These are phyloP conservation scores for Daldinia sp. DNA, from an alignment of 2,329 filamentous ascomycete species.

Conservation along the genomic window DNA sequence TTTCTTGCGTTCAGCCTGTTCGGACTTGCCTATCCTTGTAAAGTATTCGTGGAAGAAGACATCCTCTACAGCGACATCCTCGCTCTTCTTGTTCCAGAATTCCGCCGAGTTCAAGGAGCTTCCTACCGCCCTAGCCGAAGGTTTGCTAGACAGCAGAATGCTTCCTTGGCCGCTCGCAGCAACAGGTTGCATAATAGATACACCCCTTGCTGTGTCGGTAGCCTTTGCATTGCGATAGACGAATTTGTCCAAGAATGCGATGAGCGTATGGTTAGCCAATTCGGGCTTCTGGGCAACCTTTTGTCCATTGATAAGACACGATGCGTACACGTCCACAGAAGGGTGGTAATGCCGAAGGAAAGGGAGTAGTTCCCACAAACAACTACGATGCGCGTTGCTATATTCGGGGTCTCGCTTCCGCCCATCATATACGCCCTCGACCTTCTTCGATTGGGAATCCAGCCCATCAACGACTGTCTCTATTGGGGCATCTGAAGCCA, in stretches of 20 bases:
- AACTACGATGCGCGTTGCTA: slow-evolving; percentile 92
- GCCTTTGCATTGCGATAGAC: slow-evolving; percentile 95
- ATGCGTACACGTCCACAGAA: slow-evolving; percentile 87
- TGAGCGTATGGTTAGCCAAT: slow-evolving; percentile 87
- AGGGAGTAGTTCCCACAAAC: slow-evolving; percentile 92
- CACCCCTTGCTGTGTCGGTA: slow-evolving; percentile 74
- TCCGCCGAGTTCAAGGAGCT: slow-evolving; percentile 80
- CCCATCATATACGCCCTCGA: slow-evolving; percentile 76
- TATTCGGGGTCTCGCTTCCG: slow-evolving; percentile 92
- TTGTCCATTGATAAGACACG: slow-evolving; percentile 75
- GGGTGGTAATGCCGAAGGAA: slow-evolving; percentile 90
- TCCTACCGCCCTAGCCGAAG: slow-evolving; percentile 53
- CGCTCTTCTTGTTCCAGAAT: slow-evolving; percentile 92
- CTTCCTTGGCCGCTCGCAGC: slow-evolving; percentile 65
- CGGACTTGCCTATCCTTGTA: slow-evolving; percentile 74
- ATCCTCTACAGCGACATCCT: slow-evolving; percentile 89
- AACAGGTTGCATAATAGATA: slow-evolving; percentile 97
- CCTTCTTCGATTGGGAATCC: slow-evolving; percentile 43
- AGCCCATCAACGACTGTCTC: slow-evolving; percentile 39
- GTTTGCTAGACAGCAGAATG: slow-evolving; percentile 67
- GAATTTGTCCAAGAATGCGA: slow-evolving; percentile 97
- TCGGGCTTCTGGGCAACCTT: slow-evolving; percentile 89
- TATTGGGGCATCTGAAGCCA: slow-evolving; percentile 56
- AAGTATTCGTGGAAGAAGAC: slow-evolving; percentile 99
- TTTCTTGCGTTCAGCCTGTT: slow-evolving; percentile 67